Evolutionary conservation across 1,139 yeast species (phyloP).

Genomic region (Zygotorulaspora mrakii): DNA sequence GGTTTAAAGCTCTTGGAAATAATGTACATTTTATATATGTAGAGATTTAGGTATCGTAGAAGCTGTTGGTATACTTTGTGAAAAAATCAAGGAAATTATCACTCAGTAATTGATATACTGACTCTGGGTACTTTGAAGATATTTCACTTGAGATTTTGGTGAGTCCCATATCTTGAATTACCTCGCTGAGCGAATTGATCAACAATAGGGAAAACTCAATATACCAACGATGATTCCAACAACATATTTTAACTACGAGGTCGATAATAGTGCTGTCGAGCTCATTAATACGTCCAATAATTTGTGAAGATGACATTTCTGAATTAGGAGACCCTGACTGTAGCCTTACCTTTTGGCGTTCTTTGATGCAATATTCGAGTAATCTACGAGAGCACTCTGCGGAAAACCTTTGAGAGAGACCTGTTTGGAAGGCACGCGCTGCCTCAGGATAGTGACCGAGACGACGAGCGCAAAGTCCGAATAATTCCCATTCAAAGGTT

Average conservation of each 20-base stretch:
- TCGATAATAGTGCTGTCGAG: constrained; percentile 64
- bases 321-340: constrained; percentile 22
- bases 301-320: constrained; percentile 35
- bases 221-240: constrained; percentile 98
- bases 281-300: constrained; percentile 45
- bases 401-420: constrained; percentile 72
- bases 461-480: constrained; percentile 81
- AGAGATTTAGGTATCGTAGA: constrained; percentile 23
- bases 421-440: constrained; percentile 70
- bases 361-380: constrained; percentile 56
- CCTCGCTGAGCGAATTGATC: constrained; percentile 50
- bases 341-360: constrained; percentile 33
- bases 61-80: constrained; percentile 28
- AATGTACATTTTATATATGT: constrained; percentile 1
- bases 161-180: constrained; percentile 73
- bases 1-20: not conserved
- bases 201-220: constrained; percentile 77
- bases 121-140: constrained; percentile 61
- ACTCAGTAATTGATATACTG: constrained; percentile 37
- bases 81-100: constrained; percentile 34
- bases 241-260: constrained; percentile 67
- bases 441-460: constrained; percentile 85
- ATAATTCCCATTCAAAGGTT: constrained; percentile 90
- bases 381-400: constrained; percentile 76
- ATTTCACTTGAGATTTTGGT: constrained; percentile 72